phyloP scores from a whole-genome alignment of 352 stramenopile species.

The Thraustotheca clavata region DNA sequence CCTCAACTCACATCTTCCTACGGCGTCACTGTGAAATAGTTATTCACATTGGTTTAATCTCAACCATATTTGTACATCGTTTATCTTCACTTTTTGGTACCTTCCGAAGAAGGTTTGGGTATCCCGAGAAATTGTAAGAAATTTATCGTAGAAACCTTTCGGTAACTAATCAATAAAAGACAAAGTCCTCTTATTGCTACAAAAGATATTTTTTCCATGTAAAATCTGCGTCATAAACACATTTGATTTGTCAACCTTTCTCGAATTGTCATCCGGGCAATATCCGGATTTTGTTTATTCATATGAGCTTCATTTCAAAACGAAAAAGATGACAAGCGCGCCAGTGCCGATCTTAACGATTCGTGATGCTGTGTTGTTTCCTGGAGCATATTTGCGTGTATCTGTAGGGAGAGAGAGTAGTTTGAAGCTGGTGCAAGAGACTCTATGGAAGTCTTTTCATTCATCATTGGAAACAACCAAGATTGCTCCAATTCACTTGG shows the following conservation, averaged over 20 bases:
- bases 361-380: slow-evolving; percentile 64
- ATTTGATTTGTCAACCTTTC: background rate
- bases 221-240: background rate
- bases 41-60: too few species aligned
- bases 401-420: slow-evolving; percentile 48
- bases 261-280: slow-evolving; percentile 3
- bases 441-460: slow-evolving; percentile 57
- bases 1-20: background rate
- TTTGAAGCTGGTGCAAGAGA: slow-evolving; percentile 67
- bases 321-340: slow-evolving; percentile 24
- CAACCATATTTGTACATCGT: too few species aligned
- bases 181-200: too few species aligned
- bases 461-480: slow-evolving; percentile 27
- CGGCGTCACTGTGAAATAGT: too few species aligned
- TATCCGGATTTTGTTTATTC: background rate
- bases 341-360: slow-evolving; percentile 58
- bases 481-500: slow-evolving; percentile 41
- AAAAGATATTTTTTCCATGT: background rate
- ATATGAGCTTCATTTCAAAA: background rate
- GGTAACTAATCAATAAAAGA: background rate
- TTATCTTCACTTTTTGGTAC: too few species aligned
- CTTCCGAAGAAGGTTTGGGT: slow-evolving; percentile 1
- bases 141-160: slow-evolving; percentile 24
- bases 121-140: slow-evolving; percentile 24
- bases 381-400: slow-evolving; percentile 61